Evolutionary conservation across 225 moss, liverwort and hornwort genomes (phyloP), one percentile per base, ranked within the genome.

Genomic region (Sphagnum contortum): DNA sequence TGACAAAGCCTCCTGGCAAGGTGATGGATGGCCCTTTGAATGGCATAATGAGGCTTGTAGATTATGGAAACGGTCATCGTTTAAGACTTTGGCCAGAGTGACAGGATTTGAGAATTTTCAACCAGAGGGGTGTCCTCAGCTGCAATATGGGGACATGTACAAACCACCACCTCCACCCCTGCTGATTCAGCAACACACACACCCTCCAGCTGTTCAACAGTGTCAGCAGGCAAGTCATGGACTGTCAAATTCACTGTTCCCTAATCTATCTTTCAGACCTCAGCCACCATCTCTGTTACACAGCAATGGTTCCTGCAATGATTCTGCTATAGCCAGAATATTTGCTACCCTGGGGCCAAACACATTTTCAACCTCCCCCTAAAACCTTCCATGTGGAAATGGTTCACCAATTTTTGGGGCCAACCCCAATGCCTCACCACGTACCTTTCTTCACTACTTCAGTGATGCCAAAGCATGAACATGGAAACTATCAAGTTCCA

Each of bases 381-480:
- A 72, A 80, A 13, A 29, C 48, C 58, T 83, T 80, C 55, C 83
- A 75, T 45, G 66, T 70, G 51, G 70, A 74, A 47, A 57, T 81
- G 54, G 70, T 77, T 45, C 74, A 78, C 53, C 78, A 77, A 63
- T 68, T 83, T 57, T 69, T 77, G 48, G 72, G 72, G 44, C 83
- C 77, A 61, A 78, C 71, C 7, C 85, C 81, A 65, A 85, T 81
- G 60, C 68, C 81, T 12, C 85, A 85, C 71, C 81, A 81, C 12
- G 73, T 81, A 13, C 81, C 73, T 52, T 76, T 85, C 48, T 78
- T 69, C 57, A 70, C 75, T 45, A 78, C 78, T 50, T 76, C 81
- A 71, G 62, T 52, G 12, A 69, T 74, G 67, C 78, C 64, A 63
- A 81, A 81, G 72, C 76, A 81, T 55, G 78, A 73, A n/a, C 62